Base-by-base conservation (phyloP, 257 asterid genomes). In the Solanum sitiens region DNA sequence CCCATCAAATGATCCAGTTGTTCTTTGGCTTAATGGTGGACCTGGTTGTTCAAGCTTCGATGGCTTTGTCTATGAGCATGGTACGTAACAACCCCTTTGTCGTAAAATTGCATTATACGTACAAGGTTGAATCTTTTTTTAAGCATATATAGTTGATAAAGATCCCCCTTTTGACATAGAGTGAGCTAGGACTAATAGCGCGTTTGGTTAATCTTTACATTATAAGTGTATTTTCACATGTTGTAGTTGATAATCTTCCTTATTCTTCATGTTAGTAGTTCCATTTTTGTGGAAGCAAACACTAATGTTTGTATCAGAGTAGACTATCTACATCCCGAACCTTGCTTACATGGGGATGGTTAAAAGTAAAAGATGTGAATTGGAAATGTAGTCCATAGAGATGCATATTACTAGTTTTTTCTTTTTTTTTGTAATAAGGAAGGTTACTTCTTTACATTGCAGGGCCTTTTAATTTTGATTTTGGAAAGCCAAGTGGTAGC, bases 41-140 rank as follows among this genome's bases (percentile, higher is more conserved):
- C 99, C 99, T 15, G 99, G 99, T 13, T 95, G 99, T 89, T 97
- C 99, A 14, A 95, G 99, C 94, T 97, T 97, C 61, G 99, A 97
- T 94, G 99, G 98, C 35, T 97, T 95, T 86, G 95, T 97, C 83
- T 97, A 94, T 89, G 99, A 97, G 85, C 96, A 97, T 77, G 99
- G 99, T 95, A 53, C 23, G 4, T 53, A 94, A 87, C 23, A 88
- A 61, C 23, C 39, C 39, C 21, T 68, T 30, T 25, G 7, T 65
- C 20, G 4, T 1, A 25, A 25, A 67, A 67, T 25, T n/a, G 15
- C n/a, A 16, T 18, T 33, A 0, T 16, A 18, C 1, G 23, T 4
- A 4, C n/a, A 35, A 73, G 79, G 45, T 73, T 21, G 10, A 18
- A 0, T 18, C 33, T 1, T 33, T 16, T 8, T 73, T 1, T 59